Evolutionary conservation across 257 asterid genomes (phyloP), one percentile per base, ranked within the genome.

Genomic region (Thymus mandschuricus): DNA sequence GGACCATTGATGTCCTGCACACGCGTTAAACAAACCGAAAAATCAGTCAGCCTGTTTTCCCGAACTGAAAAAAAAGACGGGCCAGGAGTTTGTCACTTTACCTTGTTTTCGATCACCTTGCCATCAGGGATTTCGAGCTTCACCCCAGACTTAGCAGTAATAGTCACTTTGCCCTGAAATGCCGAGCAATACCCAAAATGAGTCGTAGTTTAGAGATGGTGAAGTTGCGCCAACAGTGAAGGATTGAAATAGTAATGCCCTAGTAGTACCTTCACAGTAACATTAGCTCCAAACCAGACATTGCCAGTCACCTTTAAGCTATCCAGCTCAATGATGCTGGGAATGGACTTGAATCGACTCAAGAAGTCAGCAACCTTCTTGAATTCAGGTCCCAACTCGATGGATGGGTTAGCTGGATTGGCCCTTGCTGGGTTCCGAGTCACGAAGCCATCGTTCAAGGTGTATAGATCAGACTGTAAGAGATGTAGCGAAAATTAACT

Each of bases 351-450:
- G 84, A 95, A 95, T 61, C 95, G 96, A 29, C 83, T 70, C 7
- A 95, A 76, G 90, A 95, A 95, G 86, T 77, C 75, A 38, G 91
- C 88, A 65, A 91, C 99, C 99, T 95, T 95, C 89, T 95, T 95
- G 75, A 92, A 95, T 78, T 92, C 99, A 50, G 98, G 98, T 51
- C 99, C 99, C 88, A 95, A 72, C 35, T 95, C 99, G 78, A 92
- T 87, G 40, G 92, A 64, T 60, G 99, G 99, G 76, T 95, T 95
- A 43, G 87, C 75, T 69, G 98, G 96, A 71, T 92, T 92, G 8
- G 85, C 56, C 67, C 99, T 86, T 68, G 90, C 96, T 58, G 86
- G 81, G 76, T 95, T 95, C 65, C 98, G 91, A 59, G 81, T 70
- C 76, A 95, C 96, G 68, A 70, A 88, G 74, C 98, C 98, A 63